Evolutionary conservation across 1,284 basidiomycete genomes (phyloP), one percentile per base, ranked within the genome.

Genomic region (Leccinum colubrinum): DNA sequence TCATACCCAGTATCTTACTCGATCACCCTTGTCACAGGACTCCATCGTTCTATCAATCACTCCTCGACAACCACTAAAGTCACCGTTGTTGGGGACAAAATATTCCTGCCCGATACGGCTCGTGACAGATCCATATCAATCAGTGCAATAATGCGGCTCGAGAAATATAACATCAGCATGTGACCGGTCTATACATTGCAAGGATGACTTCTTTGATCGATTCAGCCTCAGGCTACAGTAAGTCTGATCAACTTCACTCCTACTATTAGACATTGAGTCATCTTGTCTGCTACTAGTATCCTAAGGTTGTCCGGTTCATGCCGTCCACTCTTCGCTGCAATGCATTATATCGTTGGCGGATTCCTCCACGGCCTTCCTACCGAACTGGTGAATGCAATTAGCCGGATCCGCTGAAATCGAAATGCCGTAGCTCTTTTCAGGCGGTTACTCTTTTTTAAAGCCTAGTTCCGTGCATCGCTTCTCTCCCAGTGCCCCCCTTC

Each of bases 101-200:
- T 56, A 74, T 48, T 50, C n/a, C 17, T 61, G 59, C 58, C 67
- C 64, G 9, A 67, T 75, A 61, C 67, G 64, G 33, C 60, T 72
- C 15, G 67, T 61, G 50, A 72, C 71, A 20, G 72, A 76, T 56
- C 57, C 72, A 12, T 76, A 73, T 64, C 71, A n/a, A 58, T 61
- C 48, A 58, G 61, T 27, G 20, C 14, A 12, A 30, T 62, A 25
- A 53, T 67, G 62, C 56, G 43, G 55, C 11, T 4, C 43, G 4
- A 4, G 30, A 5, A 46, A 48, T 4, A 20, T 22, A 22, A 2
- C 6, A 20, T 48, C 20, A 12, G 4, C 20, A 22, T 15, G 30
- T 51, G 14, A 15, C 17, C 22, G 4, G 39, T 55, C 35, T 15
- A 17, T 27, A 7, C 27, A 43, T 54, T 27, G 4, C n/a, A 20